A percentile compares a stretch with the other conserved stretches of the same genome.
Evolutionary conservation across 116 monocot genomes (phyloP).

Genomic region (Posidonia oceanica): DNA sequence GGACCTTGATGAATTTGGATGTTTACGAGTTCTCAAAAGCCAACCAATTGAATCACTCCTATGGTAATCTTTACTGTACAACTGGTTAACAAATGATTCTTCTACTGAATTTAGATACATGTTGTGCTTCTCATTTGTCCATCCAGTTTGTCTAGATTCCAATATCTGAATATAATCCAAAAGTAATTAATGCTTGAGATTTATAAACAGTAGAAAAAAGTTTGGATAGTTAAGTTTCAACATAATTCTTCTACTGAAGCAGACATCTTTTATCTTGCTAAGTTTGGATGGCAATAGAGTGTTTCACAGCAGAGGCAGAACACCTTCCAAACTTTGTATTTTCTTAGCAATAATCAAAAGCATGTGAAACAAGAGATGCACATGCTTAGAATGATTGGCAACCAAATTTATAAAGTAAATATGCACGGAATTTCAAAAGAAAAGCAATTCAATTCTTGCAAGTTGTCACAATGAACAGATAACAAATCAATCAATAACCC

Average conservation of each 20-base stretch:
- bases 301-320: no score
- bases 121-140: constrained; percentile 72
- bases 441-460: no score
- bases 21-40: constrained; percentile 20
- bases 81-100: constrained; percentile 57
- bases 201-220: no score
- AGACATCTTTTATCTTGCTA: no score
- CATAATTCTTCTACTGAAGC: no score
- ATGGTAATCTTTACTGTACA: constrained; percentile 26
- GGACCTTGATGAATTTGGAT: constrained; percentile 13
- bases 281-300: no score
- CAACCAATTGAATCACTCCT: constrained; percentile 23
- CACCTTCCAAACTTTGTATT: neutral
- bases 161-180: constrained; percentile 13
- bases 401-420: neutral
- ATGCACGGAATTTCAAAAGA: no score
- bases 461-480: no score
- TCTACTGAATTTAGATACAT: constrained; percentile 63
- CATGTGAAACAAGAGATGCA: neutral
- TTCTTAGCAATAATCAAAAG: neutral
- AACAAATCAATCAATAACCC: no score
- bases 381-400: neutral
- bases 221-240: no score
- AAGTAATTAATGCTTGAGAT: no score
- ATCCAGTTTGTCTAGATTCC: constrained; percentile 21